These are phyloP conservation scores for Didymella arachidicola DNA, from an alignment of 2,329 filamentous ascomycete species.

Conservation along the genomic window DNA sequence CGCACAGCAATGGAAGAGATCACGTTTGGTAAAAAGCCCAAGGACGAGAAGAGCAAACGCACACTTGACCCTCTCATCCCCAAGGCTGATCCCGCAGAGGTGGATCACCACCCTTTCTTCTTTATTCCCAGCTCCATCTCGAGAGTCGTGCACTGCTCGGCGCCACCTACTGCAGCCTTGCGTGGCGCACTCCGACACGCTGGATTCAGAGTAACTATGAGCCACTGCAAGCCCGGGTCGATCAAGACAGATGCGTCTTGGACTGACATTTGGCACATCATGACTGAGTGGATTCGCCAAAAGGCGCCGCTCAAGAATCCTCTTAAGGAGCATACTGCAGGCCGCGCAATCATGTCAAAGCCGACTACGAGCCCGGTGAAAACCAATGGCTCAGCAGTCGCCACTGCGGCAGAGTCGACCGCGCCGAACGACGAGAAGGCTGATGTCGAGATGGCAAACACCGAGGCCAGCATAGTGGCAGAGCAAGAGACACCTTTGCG, in stretches of 20 bases:
- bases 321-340: conserved; percentile 73
- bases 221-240: conserved; percentile 87
- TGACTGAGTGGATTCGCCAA: conserved; percentile 89
- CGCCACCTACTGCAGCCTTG: conserved; percentile 79
- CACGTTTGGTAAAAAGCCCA: conserved; percentile 39
- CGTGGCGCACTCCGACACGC: conserved; percentile 81
- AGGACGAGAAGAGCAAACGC: conserved; percentile 31
- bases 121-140: conserved; percentile 78
- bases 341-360: conserved; percentile 70
- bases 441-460: conserved; percentile 14
- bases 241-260: conserved; percentile 95
- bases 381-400: conserved; percentile 9
- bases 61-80: conserved; percentile 51
- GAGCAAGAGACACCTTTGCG: conserved; percentile 5
- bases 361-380: conserved; percentile 24
- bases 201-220: conserved; percentile 83
- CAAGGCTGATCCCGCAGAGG: conserved; percentile 44
- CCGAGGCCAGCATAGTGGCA: neutral
- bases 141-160: conserved; percentile 78
- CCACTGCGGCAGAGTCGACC: conserved; percentile 6
- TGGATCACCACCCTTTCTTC: conserved; percentile 85
- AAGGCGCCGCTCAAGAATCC: conserved; percentile 78
- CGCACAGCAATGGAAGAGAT: conserved; percentile 83
- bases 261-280: conserved; percentile 88
- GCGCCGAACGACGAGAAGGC: conserved; percentile 13